A percentile compares a stretch with the other conserved stretches of the same genome.
Evolutionary conservation across 2,329 filamentous ascomycete species (phyloP).

Genomic region (Cladophialophora chaetospira): DNA sequence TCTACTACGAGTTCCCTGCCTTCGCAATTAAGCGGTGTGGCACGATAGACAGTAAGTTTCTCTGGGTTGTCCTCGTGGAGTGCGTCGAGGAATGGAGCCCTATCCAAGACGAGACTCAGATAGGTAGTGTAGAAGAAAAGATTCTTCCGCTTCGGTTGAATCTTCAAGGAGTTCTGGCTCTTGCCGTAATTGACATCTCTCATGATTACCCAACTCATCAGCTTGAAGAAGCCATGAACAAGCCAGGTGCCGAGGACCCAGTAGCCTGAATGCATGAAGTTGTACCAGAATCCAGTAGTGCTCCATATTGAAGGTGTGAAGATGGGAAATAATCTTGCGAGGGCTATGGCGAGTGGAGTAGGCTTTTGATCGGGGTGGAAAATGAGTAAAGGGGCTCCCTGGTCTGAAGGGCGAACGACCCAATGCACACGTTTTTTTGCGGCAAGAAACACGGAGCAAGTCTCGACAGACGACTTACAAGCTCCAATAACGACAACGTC

Average conservation of each 20-base stretch:
- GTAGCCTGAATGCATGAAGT: conserved; percentile 6
- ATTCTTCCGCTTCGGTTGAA: conserved; percentile 2
- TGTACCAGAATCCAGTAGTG: conserved; percentile 7
- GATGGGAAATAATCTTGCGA: conserved; percentile 5
- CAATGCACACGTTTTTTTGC: conserved; percentile 8
- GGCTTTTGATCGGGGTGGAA: conserved; percentile 1
- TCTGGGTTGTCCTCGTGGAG: conserved; percentile 10
- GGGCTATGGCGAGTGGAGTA: background rate
- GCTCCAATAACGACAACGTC: conserved; percentile 17
- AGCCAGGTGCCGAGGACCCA: background rate
- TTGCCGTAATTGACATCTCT: conserved; percentile 1
- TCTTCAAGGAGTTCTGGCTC: conserved; percentile 1
- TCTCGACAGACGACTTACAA: conserved; percentile 15
- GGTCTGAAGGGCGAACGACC: conserved; percentile 4
- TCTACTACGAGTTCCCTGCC: conserved; percentile 4
- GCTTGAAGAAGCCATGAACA: conserved; percentile 1
- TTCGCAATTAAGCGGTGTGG: background rate
- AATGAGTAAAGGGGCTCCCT: conserved; percentile 10
- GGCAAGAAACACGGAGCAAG: conserved; percentile 10
- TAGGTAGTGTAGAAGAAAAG: conserved; percentile 3
- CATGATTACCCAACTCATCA: conserved; percentile 3
- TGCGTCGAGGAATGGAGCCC: background rate
- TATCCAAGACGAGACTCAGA: conserved; percentile 4
- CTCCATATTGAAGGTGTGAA: conserved; percentile 6
- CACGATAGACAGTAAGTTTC: conserved; percentile 17